Percentiles rank a stretch among this genome's conserved stretches.
Conservation (phyloP, 1,284 basidiomycete species). For the Volvariella surrecta region DNA sequence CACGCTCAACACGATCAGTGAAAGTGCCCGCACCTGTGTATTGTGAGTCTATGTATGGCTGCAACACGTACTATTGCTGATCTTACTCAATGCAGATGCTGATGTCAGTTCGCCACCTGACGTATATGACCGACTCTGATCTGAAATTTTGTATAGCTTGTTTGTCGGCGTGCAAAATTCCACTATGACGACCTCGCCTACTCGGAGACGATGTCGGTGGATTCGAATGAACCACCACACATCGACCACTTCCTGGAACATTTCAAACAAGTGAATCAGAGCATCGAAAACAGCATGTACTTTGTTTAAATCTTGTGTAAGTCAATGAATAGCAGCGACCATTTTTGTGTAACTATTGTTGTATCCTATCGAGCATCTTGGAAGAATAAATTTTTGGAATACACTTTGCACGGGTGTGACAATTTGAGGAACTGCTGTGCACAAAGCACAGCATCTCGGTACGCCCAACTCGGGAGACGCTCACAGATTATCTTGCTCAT, state of each 20-base stretch:
- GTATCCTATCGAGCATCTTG: too few relatives aligned
- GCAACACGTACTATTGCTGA: neutral
- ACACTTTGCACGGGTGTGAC: too few relatives aligned
- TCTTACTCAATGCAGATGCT: neutral
- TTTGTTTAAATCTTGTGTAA: slow-evolving; percentile 14
- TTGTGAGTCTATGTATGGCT: slow-evolving; percentile 17
- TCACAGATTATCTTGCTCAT: too few relatives aligned
- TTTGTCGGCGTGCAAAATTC: slow-evolving; percentile 4
- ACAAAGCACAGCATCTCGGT: too few relatives aligned
- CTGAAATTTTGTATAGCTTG: slow-evolving; percentile 1
- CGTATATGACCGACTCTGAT: neutral
- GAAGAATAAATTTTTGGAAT: too few relatives aligned
- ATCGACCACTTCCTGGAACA: slow-evolving; percentile 14
- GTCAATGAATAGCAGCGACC: too few relatives aligned
- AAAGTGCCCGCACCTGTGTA: slow-evolving; percentile 31
- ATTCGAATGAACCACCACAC: slow-evolving; percentile 13
- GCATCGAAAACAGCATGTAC: slow-evolving; percentile 14
- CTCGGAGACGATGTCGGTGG: slow-evolving; percentile 14
- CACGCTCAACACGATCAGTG: slow-evolving; percentile 25
- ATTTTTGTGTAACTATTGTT: too few relatives aligned
- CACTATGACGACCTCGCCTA: slow-evolving; percentile 13
- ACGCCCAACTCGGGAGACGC: too few relatives aligned
- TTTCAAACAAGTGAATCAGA: slow-evolving; percentile 13
- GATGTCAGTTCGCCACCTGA: slow-evolving; percentile 3
- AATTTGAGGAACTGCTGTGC: too few relatives aligned